Base-by-base conservation (phyloP, 202 grass and related monocot genomes). In the Musa balbisiana region DNA sequence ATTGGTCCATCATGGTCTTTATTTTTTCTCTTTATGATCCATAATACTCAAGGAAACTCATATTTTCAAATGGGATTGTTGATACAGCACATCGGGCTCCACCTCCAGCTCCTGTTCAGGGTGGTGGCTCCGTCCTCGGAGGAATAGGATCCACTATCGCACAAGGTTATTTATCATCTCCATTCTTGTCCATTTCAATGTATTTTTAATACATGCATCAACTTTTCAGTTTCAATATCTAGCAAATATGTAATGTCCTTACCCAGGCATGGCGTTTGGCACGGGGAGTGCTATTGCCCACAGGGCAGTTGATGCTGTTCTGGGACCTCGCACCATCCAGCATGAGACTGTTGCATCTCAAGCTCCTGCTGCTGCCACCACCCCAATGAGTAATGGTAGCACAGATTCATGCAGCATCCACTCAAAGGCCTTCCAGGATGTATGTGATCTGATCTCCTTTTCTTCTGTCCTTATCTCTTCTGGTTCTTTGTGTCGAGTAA, bases 71-170 rank as follows among this genome's bases (percentile, higher is more conserved):
- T 43, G 33, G 33, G 33, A 43, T 43, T 43, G 33, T 43, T 0
- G 33, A 43, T 43, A 0, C 75, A 97, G 93, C 71, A 1, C 86
- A 55, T 27, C 93, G 85, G 52, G 87, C 84, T 78, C 88, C 85
- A 53, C 86, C 90, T 65, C 93, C 90, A 33, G 93, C 93, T 87
- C 52, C 13, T 56, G 76, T 22, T 3, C 81, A 83, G 55, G 54
- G 80, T 49, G 83, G 89, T 84, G 69, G 69, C 9, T 71, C 69
- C 22, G 1, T 71, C 49, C 49, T 71, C 20, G 69, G 69, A 53
- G 69, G 69, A 53, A 71, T 71, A 53, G 69, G 69, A 51, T 71
- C 69, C 49, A 71, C 69, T 14, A 71, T 71, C 10, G 69, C 69
- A 22, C 17, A 71, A 71, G 69, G 69, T 69, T 43, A 19, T n/a